Percentiles rank a stretch among this genome's conserved stretches.
Evolutionary conservation across 257 asterid species (phyloP).

Genomic region (Phtheirospermum japonicum): DNA sequence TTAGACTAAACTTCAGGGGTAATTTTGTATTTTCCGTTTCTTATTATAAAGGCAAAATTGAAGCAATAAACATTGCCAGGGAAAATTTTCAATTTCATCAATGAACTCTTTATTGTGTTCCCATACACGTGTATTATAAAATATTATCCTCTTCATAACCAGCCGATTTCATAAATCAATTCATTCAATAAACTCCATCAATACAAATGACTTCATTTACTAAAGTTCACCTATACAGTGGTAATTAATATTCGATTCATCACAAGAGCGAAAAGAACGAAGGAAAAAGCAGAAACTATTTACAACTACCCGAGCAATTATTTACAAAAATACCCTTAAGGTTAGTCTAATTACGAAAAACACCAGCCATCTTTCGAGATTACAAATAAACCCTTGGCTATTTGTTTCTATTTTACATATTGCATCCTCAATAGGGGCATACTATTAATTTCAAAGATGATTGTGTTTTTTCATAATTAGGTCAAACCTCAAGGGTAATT

Average conservation of each 20-base stretch:
- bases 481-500: not conserved
- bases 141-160: too few relatives aligned
- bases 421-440: not conserved
- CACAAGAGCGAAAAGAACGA: not conserved
- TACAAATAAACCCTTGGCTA: not conserved
- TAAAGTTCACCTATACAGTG: not conserved
- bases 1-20: not conserved
- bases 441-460: not conserved
- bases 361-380: not conserved
- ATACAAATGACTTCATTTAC: not conserved
- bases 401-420: not conserved
- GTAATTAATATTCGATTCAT: not conserved
- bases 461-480: not conserved
- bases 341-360: constrained; percentile 1
- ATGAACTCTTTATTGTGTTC: too few relatives aligned
- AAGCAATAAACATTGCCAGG: too few relatives aligned
- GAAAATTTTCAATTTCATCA: too few relatives aligned
- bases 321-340: not conserved
- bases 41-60: too few relatives aligned
- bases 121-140: too few relatives aligned
- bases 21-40: too few relatives aligned
- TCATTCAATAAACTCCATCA: too few relatives aligned
- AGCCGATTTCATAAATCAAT: too few relatives aligned
- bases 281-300: constrained; percentile 23
- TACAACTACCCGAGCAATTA: constrained; percentile 28